Percentiles rank a stretch among this genome's conserved stretches.
phyloP scores from a whole-genome alignment of 2,329 filamentous ascomycete genomes.

The Proliferodiscus dingleyae region DNA sequence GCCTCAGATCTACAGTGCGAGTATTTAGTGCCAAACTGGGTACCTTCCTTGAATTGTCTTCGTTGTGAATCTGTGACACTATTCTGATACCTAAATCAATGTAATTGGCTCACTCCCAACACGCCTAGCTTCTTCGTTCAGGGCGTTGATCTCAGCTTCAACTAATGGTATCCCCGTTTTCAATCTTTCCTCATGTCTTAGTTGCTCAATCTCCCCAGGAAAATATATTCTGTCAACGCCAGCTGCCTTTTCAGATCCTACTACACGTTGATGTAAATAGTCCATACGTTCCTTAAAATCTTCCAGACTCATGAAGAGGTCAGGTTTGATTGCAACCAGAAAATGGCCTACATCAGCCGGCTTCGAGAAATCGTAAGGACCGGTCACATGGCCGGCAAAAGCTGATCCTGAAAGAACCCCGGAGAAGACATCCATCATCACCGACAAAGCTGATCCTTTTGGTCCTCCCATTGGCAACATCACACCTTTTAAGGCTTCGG shows the following conservation, averaged over 20 bases:
- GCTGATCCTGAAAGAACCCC: constrained; percentile 72
- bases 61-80: no score
- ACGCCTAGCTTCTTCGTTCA: constrained; percentile 49
- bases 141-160: constrained; percentile 48
- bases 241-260: constrained; percentile 48
- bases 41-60: no score
- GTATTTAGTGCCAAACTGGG: no score
- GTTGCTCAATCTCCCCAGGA: constrained; percentile 57
- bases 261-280: constrained; percentile 49
- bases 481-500: constrained; percentile 65
- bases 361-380: constrained; percentile 67
- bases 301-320: constrained; percentile 66
- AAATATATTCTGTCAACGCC: constrained; percentile 57
- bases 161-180: constrained; percentile 55
- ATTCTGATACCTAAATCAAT: not conserved
- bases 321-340: constrained; percentile 66
- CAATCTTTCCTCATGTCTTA: constrained; percentile 46
- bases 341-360: constrained; percentile 72
- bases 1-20: no score
- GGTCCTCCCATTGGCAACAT: constrained; percentile 86
- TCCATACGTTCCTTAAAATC: constrained; percentile 63
- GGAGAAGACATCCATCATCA: constrained; percentile 90
- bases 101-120: constrained; percentile 31
- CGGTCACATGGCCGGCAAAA: constrained; percentile 72
- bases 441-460: constrained; percentile 69